Evolutionary conservation across 106 monocot species (phyloP).

Genomic region (Gastrodia elata): DNA sequence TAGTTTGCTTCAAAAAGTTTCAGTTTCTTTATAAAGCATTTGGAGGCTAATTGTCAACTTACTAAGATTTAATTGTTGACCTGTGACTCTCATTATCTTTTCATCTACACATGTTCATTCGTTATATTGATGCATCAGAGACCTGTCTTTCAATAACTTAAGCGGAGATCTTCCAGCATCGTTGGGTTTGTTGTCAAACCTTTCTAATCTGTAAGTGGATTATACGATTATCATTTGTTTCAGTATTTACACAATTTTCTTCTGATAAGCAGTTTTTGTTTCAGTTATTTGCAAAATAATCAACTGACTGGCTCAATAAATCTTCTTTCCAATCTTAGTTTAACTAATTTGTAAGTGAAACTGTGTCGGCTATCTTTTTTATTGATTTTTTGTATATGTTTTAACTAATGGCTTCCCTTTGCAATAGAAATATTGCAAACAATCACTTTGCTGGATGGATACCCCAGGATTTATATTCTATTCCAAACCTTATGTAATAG

Average conservation of each 20-base stretch:
- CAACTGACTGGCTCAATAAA: slow-evolving; percentile 70
- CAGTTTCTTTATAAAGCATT: not conserved
- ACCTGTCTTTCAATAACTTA: slow-evolving; percentile 81
- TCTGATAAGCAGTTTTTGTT: slow-evolving; percentile 7
- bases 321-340: slow-evolving; percentile 54
- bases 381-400: not conserved
- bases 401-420: slow-evolving; percentile 3
- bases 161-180: slow-evolving; percentile 69
- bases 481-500: slow-evolving; percentile 64
- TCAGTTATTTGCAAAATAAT: slow-evolving; percentile 83
- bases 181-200: slow-evolving; percentile 54
- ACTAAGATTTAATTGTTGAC: not conserved
- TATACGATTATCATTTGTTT: not conserved
- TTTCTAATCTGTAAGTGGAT: slow-evolving; percentile 72
- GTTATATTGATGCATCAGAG: slow-evolving; percentile 33
- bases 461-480: slow-evolving; percentile 57
- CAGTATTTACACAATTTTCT: not conserved
- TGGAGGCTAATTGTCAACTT: not conserved
- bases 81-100: not conserved
- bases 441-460: slow-evolving; percentile 85
- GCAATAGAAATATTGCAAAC: slow-evolving; percentile 71
- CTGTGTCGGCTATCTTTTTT: not conserved
- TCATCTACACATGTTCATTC: not conserved
- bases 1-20: not conserved
- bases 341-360: slow-evolving; percentile 63